These are phyloP conservation scores for Niveomyces coronatus DNA, from an alignment of 2,329 filamentous ascomycete genomes.

Conservation along the genomic window DNA sequence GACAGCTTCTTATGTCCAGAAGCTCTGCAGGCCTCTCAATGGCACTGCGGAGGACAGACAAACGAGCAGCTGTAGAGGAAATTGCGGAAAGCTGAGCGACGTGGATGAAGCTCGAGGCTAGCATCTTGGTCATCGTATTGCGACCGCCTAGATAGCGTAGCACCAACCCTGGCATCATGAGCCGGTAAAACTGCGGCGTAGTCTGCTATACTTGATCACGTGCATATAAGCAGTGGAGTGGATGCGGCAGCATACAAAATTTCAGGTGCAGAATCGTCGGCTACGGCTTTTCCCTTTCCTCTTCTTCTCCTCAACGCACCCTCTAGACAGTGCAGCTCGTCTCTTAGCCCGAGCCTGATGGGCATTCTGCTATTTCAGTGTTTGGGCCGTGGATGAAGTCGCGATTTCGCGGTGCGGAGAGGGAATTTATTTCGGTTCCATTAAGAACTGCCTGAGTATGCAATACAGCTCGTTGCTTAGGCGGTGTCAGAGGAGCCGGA, in stretches of 20 bases:
- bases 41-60: too few relatives aligned
- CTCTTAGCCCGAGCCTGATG: constrained; percentile 45
- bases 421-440: constrained; percentile 35
- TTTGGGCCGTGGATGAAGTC: constrained; percentile 51
- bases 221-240: background rate
- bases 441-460: constrained; percentile 48
- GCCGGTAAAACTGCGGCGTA: constrained; percentile 13
- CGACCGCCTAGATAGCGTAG: constrained; percentile 2
- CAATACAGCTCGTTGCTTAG: constrained; percentile 23
- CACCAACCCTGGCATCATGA: constrained; percentile 10
- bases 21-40: too few relatives aligned
- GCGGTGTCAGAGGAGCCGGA: constrained; percentile 34
- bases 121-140: constrained; percentile 2
- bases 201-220: constrained; percentile 3
- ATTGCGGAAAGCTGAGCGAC: background rate
- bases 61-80: too few relatives aligned
- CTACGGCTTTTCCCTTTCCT: constrained; percentile 19
- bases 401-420: constrained; percentile 52
- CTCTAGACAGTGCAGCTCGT: constrained; percentile 82
- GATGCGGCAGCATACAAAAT: constrained; percentile 5
- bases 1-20: too few relatives aligned
- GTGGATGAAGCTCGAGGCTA: constrained; percentile 2
- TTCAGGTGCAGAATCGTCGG: background rate
- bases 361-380: constrained; percentile 58
- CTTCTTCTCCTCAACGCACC: constrained; percentile 53